Evolutionary conservation across 805 yeast species (phyloP).

Genomic region (Wickerhamiella slavikovae): DNA sequence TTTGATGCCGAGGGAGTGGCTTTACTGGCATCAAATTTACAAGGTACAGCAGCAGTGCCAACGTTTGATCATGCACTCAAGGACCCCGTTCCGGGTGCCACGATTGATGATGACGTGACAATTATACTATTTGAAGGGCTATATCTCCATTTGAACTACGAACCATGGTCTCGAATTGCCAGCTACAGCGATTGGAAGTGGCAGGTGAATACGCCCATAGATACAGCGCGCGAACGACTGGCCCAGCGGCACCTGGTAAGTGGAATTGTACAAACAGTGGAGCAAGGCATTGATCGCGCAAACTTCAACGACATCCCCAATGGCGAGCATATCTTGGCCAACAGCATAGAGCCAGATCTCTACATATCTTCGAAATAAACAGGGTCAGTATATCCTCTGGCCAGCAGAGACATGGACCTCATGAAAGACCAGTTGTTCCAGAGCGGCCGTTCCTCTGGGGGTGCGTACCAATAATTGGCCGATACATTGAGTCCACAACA

Average conservation of each 20-base stretch:
- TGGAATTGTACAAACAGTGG: constrained; percentile 18
- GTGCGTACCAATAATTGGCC: constrained; percentile 18
- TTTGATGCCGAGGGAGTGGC: constrained; percentile 42
- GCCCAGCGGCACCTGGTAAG: constrained; percentile 37
- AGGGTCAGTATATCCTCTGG: constrained; percentile 12
- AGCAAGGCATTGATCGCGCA: constrained; percentile 19
- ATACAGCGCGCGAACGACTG: constrained; percentile 32
- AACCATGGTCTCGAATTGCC: constrained; percentile 36
- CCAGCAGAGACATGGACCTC: constrained; percentile 8
- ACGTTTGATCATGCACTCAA: constrained; percentile 48
- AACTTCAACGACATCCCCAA: constrained; percentile 39
- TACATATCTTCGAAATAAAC: constrained; percentile 5
- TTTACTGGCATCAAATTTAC: constrained; percentile 17
- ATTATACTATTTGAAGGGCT: constrained; percentile 59
- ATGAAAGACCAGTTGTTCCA: constrained; percentile 17
- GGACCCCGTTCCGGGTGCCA: constrained; percentile 45
- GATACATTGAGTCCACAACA: constrained; percentile 11
- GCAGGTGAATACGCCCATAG: constrained; percentile 28
- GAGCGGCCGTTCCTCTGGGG: constrained; percentile 10
- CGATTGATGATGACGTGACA: constrained; percentile 25
- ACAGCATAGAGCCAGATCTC: constrained; percentile 7
- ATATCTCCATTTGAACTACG: constrained; percentile 38
- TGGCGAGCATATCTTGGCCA: constrained; percentile 23
- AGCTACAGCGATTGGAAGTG: constrained; percentile 20
- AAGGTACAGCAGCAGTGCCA: constrained; percentile 23